phyloP scores from a whole-genome alignment of 371 early-diverging fungal species.

The Syncephalis plumigaleata region DNA sequence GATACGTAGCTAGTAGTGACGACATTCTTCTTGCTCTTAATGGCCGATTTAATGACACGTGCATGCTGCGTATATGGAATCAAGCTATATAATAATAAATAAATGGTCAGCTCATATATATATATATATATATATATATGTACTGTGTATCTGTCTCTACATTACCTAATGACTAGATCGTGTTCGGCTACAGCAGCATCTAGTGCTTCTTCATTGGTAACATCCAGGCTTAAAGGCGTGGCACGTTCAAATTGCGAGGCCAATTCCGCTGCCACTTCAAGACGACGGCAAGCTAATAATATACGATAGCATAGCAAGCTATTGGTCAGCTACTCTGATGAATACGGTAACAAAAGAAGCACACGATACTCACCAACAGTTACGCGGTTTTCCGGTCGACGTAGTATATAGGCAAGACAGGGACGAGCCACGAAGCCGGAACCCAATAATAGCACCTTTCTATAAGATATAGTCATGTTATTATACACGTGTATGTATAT shows the following conservation, averaged over 20 bases:
- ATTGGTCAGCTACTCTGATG: background rate
- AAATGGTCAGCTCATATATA: background rate
- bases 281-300: conserved; percentile 67
- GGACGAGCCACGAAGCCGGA: conserved; percentile 96
- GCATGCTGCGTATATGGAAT: conserved; percentile 81
- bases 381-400: conserved; percentile 61
- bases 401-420: conserved; percentile 80
- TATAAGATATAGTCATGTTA: conserved; percentile 7
- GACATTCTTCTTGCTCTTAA: conserved; percentile 63
- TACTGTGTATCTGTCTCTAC: no score
- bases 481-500: no score
- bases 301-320: conserved; percentile 2
- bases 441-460: conserved; percentile 84
- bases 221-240: conserved; percentile 61
- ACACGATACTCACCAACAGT: conserved; percentile 43
- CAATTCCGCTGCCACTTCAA: conserved; percentile 60
- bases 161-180: conserved; percentile 42
- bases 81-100: conserved; percentile 23
- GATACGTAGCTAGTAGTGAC: conserved; percentile 87
- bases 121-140: no score
- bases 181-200: conserved; percentile 76
- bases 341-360: background rate
- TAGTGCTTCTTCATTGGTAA: conserved; percentile 54
- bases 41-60: conserved; percentile 65
- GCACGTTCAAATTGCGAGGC: conserved; percentile 30